Base-by-base conservation (phyloP, 2,329 filamentous ascomycete genomes). In the Fusarium piperis region DNA sequence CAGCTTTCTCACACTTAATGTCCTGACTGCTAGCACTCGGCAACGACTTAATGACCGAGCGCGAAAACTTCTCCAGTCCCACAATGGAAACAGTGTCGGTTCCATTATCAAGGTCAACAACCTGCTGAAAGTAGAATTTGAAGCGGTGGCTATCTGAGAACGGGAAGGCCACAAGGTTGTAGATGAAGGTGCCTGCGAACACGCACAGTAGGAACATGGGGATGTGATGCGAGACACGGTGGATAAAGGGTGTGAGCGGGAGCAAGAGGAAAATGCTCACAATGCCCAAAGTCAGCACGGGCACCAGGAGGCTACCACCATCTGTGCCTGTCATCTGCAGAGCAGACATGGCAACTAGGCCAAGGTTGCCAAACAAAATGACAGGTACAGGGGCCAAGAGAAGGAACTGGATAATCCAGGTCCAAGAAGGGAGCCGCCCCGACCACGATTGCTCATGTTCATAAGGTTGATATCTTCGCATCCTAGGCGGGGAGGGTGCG, bases 81-180 rank as follows among this genome's bases (percentile, higher is more conserved):
- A 86, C 87, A 10, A 97, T 83, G 35, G 89, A 90, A 41, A 95
- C 92, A 3, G 83, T 85, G 72, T 94, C 94, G 15, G 86, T 83
- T n/a, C 91, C 91, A 5, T 86, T 89, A 72, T 93, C 92, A 11
- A 97, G 87, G 72, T 97, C 89, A 53, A 98, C 85, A 11, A 89
- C 88, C 79, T 99, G 95, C 56, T 93, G 85, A 80, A 98, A 98
- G 81, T 91, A 97, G 53, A 95, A 86, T 81, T 98, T 98, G 80
- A 97, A 90, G 38, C 94, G 89, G 78, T 91, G 93, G 65, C 90
- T 87, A 23, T 88, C 83, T 0, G 94, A 96, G 81, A 98, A 98
- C 0, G 96, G 96, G 80, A 97, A 98, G 2, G 93, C 93, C 3
- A 89, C 83, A 6, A 98, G 88, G 78, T 97, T 97, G 84, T 97